Evolutionary conservation across 1,284 basidiomycete species (phyloP), one percentile per base, ranked within the genome.

Genomic region (Ceratobasidium sp.): DNA sequence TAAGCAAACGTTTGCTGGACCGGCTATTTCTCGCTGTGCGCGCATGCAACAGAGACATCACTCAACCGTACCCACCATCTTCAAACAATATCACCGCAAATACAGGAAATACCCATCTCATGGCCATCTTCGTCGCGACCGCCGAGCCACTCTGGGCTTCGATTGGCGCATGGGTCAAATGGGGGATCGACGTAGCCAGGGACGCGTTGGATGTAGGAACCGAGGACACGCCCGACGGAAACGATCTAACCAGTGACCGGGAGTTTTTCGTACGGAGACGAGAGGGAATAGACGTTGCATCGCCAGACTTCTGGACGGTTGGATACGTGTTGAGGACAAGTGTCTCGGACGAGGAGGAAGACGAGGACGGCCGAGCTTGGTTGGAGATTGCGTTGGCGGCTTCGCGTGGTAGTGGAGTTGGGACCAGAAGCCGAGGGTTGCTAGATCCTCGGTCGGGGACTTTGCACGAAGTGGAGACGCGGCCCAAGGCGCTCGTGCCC

Each of bases 231-330:
- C 13, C 24, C 0, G 11, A 14, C n/a, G 46, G 46, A 24, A 62
- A 46, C 8, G 58, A 72, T n/a, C 39, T 74, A 16, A 49, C 74
- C 5, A 43, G 39, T 19, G 88, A 90, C 14, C 54, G 75, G 7
- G 94, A 96, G 79, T 94, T 94, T 82, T 95, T 94, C 81, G 88
- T 95, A 69, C 88, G 92, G 78, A 77, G 88, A 85, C 79, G 93
- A 86, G 79, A 89, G 86, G 76, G 84, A 89, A 76, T 87, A 83
- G n/a, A 81, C 88, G 76, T 81, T 89, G 78, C 90, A 88, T 81
- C 91, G 87, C 6, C 83, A 51, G 92, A 94, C 76, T 94, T 94
- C 79, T 95, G 94, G 93, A 84, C 86, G 46, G 88, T 90, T 43
- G 92, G 90, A 0, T 94, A 90, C 80, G 83, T 84, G 1, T 81